A percentile compares a stretch with the other conserved stretches of the same genome.
Evolutionary conservation across 768 basidiomycete species (phyloP).

Genomic region (Cytidiella melzeri): DNA sequence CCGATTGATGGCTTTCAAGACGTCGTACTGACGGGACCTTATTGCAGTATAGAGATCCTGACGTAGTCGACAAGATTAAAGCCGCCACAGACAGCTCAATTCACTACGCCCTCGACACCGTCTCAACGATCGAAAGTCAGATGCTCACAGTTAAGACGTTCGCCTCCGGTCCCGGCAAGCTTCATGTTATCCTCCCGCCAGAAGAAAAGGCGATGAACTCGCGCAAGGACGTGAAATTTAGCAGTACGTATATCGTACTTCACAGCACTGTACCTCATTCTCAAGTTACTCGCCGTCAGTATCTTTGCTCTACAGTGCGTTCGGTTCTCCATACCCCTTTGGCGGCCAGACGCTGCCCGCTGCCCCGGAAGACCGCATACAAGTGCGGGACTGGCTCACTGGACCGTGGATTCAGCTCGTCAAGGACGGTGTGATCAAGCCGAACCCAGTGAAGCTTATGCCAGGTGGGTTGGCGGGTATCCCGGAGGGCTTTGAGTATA

Average conservation of each 20-base stretch:
- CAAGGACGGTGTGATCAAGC: conserved; percentile 17
- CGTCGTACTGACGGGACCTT: too few relatives aligned
- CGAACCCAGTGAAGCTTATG: conserved; percentile 21
- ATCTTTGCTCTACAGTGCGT: conserved; percentile 16
- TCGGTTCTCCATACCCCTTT: conserved; percentile 13
- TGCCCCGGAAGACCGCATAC: conserved; percentile 19
- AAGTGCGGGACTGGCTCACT: conserved; percentile 20
- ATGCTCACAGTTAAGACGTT: conserved; percentile 7
- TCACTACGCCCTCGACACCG: conserved; percentile 16
- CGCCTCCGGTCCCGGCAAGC: conserved; percentile 5
- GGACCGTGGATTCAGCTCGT: conserved; percentile 17
- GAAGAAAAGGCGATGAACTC: not conserved
- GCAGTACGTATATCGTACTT: not conserved
- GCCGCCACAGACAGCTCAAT: conserved; percentile 14
- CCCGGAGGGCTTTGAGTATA: conserved; percentile 20
- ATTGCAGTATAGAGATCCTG: conserved; percentile 20
- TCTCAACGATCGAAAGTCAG: conserved; percentile 10
- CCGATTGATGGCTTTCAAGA: conserved; percentile 4
- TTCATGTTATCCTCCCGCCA: conserved; percentile 1
- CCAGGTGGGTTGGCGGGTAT: conserved; percentile 21
- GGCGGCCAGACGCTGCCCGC: conserved; percentile 1
- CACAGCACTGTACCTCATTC: not conserved
- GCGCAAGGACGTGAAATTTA: not conserved
- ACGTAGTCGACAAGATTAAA: conserved; percentile 22
- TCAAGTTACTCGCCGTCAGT: not conserved